These are phyloP conservation scores for Tylopilus felleus DNA, from an alignment of 768 basidiomycete species.

Conservation along the genomic window DNA sequence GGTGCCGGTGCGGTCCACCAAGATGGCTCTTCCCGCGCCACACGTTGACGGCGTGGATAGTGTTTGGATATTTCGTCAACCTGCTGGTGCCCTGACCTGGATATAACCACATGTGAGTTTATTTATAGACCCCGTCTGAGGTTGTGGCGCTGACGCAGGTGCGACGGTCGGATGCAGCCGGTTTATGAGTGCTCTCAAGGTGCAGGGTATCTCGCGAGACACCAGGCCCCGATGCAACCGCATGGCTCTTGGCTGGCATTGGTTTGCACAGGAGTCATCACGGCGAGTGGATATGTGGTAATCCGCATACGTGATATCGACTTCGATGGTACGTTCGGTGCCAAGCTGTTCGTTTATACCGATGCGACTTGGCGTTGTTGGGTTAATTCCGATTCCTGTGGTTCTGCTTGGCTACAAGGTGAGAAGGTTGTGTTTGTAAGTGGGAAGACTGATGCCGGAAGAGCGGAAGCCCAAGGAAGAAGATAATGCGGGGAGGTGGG, in stretches of 20 bases:
- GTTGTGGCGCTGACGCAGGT: neutral
- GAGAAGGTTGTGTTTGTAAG: slow-evolving; percentile 13
- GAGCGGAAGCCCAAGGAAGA: slow-evolving; percentile 43
- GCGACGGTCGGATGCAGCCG: too few species aligned
- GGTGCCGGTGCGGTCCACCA: slow-evolving; percentile 41
- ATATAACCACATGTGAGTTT: slow-evolving; percentile 32
- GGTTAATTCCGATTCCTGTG: slow-evolving; percentile 33
- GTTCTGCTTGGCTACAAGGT: slow-evolving; percentile 32
- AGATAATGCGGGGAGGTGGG: slow-evolving; percentile 14
- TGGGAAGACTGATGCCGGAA: slow-evolving; percentile 56
- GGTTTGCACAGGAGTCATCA: slow-evolving; percentile 49
- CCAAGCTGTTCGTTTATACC: slow-evolving; percentile 41
- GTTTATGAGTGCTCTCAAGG: slow-evolving; percentile 37
- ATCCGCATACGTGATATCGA: neutral
- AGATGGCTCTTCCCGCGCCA: neutral
- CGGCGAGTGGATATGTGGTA: slow-evolving; percentile 27
- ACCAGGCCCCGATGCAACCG: slow-evolving; percentile 28
- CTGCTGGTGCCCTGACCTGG: slow-evolving; percentile 32
- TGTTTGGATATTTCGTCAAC: slow-evolving; percentile 40
- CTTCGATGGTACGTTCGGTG: neutral
- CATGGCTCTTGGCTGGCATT: slow-evolving; percentile 63
- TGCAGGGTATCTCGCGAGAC: slow-evolving; percentile 42
- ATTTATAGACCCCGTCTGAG: neutral
- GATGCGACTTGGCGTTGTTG: too few species aligned
- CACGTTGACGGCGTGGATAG: slow-evolving; percentile 4